A percentile compares a stretch with the other conserved stretches of the same genome.
Evolutionary conservation across 768 basidiomycete species (phyloP).

Genomic region (Trametes elegans): DNA sequence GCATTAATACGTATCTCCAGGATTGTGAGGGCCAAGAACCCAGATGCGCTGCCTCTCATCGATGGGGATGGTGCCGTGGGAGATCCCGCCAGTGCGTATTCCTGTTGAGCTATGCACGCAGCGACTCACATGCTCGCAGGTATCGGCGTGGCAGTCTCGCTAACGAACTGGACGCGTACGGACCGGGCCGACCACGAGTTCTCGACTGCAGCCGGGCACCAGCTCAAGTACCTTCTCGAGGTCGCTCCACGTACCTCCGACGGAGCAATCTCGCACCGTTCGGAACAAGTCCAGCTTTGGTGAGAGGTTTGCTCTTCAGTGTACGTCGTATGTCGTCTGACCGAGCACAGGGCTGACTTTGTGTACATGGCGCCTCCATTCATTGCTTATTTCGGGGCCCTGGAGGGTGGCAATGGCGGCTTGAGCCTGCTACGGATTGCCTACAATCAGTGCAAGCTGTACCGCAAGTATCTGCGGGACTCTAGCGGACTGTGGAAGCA

Average conservation of each 20-base stretch:
- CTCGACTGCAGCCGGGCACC: slow-evolving; percentile 40
- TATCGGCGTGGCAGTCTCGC: slow-evolving; percentile 49
- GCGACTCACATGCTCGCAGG: slow-evolving; percentile 30
- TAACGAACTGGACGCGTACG: slow-evolving; percentile 51
- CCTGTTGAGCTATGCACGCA: not conserved
- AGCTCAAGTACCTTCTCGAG: slow-evolving; percentile 49
- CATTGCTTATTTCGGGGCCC: slow-evolving; percentile 60
- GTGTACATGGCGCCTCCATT: slow-evolving; percentile 65
- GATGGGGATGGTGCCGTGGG: slow-evolving; percentile 50
- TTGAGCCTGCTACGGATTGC: slow-evolving; percentile 42
- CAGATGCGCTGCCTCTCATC: slow-evolving; percentile 41
- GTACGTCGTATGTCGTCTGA: not conserved
- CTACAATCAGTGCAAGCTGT: slow-evolving; percentile 56
- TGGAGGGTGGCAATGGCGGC: slow-evolving; percentile 38
- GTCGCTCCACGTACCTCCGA: slow-evolving; percentile 40
- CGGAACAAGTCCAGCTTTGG: slow-evolving; percentile 54
- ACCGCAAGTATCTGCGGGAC: slow-evolving; percentile 52
- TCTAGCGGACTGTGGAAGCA: slow-evolving; percentile 55
- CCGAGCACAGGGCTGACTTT: slow-evolving; percentile 49
- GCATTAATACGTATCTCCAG: slow-evolving; percentile 27
- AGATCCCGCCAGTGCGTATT: slow-evolving; percentile 54
- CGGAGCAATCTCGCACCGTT: slow-evolving; percentile 61
- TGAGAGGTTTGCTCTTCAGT: slow-evolving; percentile 19
- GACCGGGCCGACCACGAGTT: slow-evolving; percentile 36
- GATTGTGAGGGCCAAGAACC: slow-evolving; percentile 36